These are phyloP conservation scores for Saturnispora halmiae DNA, from an alignment of 805 yeast species.

Conservation along the genomic window DNA sequence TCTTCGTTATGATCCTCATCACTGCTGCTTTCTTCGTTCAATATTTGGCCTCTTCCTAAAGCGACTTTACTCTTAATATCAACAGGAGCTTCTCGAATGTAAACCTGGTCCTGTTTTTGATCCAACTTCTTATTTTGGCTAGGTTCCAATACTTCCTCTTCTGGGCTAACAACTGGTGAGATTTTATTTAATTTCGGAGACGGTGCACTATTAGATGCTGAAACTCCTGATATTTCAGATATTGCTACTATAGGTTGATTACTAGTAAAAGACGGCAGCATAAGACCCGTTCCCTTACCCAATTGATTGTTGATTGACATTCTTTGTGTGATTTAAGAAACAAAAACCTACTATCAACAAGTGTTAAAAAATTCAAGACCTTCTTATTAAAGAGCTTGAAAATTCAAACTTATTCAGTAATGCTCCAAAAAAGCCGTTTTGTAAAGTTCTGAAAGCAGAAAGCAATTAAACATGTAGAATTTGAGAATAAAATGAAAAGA, in stretches of 20 bases:
- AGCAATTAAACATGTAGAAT: no score
- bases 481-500: no score
- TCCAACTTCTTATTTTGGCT: not conserved
- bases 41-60: slow-evolving; percentile 1
- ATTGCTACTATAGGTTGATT: slow-evolving; percentile 15
- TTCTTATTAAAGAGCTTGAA: no score
- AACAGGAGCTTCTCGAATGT: not conserved
- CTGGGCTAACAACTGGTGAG: not conserved
- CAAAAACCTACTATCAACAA: no score
- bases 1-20: slow-evolving; percentile 8
- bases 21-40: slow-evolving; percentile 11
- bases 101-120: not conserved
- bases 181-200: not conserved
- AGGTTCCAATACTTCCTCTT: not conserved
- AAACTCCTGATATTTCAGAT: slow-evolving; percentile 9
- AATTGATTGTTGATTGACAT: slow-evolving; percentile 11
- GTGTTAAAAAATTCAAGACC: no score
- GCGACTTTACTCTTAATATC: slow-evolving; percentile 1
- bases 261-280: slow-evolving; percentile 14
- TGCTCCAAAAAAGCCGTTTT: no score
- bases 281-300: slow-evolving; percentile 10
- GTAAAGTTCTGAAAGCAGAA: no score
- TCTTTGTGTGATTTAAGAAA: not conserved
- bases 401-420: no score
- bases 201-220: not conserved